Evolutionary conservation across 305 asterid species (phyloP).

Genomic region (Salvia sclarea): DNA sequence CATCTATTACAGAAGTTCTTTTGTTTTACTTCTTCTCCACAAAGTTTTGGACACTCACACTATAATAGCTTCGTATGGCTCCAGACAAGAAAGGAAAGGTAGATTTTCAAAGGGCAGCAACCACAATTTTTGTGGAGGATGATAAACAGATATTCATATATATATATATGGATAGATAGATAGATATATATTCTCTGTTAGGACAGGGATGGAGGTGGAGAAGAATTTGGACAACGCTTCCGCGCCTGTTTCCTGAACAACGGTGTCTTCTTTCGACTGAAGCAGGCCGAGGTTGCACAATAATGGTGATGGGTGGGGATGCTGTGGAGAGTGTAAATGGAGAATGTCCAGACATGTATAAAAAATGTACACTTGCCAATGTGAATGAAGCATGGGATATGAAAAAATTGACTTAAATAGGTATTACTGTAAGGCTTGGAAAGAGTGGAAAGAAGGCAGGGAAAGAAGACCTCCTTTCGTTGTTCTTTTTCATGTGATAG

Average conservation of each 20-base stretch:
- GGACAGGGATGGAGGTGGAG: slow-evolving; percentile 21
- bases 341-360: slow-evolving; percentile 51
- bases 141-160: slow-evolving; percentile 13
- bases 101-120: slow-evolving; percentile 21
- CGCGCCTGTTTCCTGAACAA: slow-evolving; percentile 45
- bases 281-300: slow-evolving; percentile 70
- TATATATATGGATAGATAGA: slow-evolving; percentile 26
- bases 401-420: slow-evolving; percentile 43
- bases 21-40: slow-evolving; percentile 24
- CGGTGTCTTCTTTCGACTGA: slow-evolving; percentile 36
- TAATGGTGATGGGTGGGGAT: slow-evolving; percentile 30
- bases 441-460: slow-evolving; percentile 1
- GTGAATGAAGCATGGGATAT: slow-evolving; percentile 28
- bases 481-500: slow-evolving; percentile 21
- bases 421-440: slow-evolving; percentile 25
- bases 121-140: slow-evolving; percentile 36
- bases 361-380: slow-evolving; percentile 73
- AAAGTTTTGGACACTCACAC: slow-evolving; percentile 52
- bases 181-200: slow-evolving; percentile 23
- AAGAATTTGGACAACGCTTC: slow-evolving; percentile 57
- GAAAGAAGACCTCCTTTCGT: slow-evolving; percentile 16
- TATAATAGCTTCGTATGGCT: slow-evolving; percentile 43
- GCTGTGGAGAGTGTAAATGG: slow-evolving; percentile 14
- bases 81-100: slow-evolving; percentile 30
- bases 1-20: slow-evolving; percentile 42